phyloP scores from a whole-genome alignment of 139 green algal species.

The Asterochloris sp. region DNA sequence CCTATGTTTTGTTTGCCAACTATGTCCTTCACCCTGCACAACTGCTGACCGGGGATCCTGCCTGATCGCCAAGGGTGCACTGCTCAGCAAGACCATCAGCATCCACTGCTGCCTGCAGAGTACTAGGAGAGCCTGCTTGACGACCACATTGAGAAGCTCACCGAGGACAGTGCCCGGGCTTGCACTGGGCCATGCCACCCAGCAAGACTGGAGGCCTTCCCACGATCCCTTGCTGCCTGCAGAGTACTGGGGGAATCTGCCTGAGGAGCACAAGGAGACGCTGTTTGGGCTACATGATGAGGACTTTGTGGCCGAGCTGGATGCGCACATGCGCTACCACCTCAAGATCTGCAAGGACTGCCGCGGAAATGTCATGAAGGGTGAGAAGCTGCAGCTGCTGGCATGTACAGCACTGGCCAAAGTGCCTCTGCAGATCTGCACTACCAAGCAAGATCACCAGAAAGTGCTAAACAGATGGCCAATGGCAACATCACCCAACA shows the following conservation, averaged over 20 bases:
- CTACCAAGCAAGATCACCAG: too few species aligned
- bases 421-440: not conserved
- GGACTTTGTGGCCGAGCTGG: constrained; percentile 38
- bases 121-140: constrained; percentile 31
- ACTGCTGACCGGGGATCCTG: too few species aligned
- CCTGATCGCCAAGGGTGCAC: too few species aligned
- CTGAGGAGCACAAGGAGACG: constrained; percentile 24
- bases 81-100: too few species aligned
- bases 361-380: constrained; percentile 27
- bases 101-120: not conserved
- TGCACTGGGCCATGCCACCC: too few species aligned
- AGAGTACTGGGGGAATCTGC: constrained; percentile 33
- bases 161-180: too few species aligned
- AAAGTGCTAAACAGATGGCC: too few species aligned
- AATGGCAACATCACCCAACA: too few species aligned
- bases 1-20: too few species aligned
- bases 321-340: constrained; percentile 32
- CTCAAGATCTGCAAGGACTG: constrained; percentile 36
- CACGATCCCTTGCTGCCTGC: not conserved
- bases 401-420: not conserved
- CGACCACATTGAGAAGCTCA: constrained; percentile 25
- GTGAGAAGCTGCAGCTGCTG: not conserved
- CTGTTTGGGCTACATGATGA: constrained; percentile 31
- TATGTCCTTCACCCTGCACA: too few species aligned
- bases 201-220: too few species aligned